Base-by-base conservation (phyloP, 306 rosid species). In the Cicer cuneatum region DNA sequence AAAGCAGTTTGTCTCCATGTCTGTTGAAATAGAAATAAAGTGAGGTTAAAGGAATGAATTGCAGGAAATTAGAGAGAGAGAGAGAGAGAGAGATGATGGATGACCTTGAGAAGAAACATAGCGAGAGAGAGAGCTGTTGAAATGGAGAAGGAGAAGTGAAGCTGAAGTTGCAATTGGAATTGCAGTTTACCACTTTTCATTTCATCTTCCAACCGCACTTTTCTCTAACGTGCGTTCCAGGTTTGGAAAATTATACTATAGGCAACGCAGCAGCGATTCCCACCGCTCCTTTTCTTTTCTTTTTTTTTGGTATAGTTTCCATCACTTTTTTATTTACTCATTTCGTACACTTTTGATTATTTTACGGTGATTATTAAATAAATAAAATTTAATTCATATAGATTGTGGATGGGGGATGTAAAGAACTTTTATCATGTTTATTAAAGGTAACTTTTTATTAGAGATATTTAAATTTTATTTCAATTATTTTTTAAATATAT, bases 1-100 rank as follows among this genome's bases (percentile, higher is more conserved):
- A 94, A 94, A 79, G 94, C 83, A 63, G 92, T 79, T 7, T 83
- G 61, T 80, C 98, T 89, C 96, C 96, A 94, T 71, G 90, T 76
- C 98, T 93, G 87, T 21, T 43, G 78, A 15, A 24, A 40, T 57
- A 48, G 5, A 33, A 53, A 7, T 2, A 37, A 2, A 59, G 4
- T 16, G 15, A 51, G 10, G 16, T 40, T 39, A 33, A 51, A 60
- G 45, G 18, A 49, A 2, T 0, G 15, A 15, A 45, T 45, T 21
- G 13, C 0, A 18, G 0, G 12, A 52, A 75, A 16, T 29, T 21
- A 43, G 8, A 33, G 12, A 16, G 18, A 10, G 6, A 10, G 21
- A 9, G 1, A 10, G n/a, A 41, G 35, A 10, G 10, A 19, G 1
- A 65, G 59, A 10, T 7, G 57, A 37, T 29, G 35, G 0, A 29